Percentiles rank a stretch among this genome's conserved stretches.
Conservation (phyloP, 2,329 filamentous ascomycete genomes). For the Hortaea sp. region DNA sequence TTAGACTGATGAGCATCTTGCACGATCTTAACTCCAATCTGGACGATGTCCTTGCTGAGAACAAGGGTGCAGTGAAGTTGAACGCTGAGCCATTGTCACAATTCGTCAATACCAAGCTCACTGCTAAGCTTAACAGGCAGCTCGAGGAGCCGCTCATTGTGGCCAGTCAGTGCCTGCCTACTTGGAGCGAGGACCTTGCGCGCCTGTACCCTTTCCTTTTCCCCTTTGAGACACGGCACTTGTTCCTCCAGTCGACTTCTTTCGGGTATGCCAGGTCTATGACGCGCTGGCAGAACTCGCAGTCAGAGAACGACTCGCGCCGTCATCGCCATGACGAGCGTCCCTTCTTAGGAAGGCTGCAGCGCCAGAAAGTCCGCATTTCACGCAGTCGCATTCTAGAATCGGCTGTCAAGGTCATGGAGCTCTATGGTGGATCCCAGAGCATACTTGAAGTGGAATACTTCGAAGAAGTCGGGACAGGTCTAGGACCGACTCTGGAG, state of each 20-base stretch:
- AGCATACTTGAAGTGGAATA: constrained; percentile 97
- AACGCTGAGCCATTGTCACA: constrained; percentile 78
- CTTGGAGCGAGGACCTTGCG: constrained; percentile 91
- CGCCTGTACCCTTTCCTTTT: constrained; percentile 94
- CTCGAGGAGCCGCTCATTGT: constrained; percentile 94
- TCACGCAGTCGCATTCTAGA: constrained; percentile 90
- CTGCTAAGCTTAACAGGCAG: constrained; percentile 93
- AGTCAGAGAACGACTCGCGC: constrained; percentile 68
- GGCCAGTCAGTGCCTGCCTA: constrained; percentile 89
- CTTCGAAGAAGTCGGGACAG: constrained; percentile 96
- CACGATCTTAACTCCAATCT: constrained; percentile 90
- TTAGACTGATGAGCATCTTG: constrained; percentile 77
- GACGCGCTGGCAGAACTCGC: constrained; percentile 91
- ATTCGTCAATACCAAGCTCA: constrained; percentile 97
- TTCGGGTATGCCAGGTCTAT: constrained; percentile 97
- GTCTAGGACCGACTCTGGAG: constrained; percentile 86
- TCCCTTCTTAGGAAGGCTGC: constrained; percentile 80
- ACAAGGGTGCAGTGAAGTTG: constrained; percentile 53
- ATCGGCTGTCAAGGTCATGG: constrained; percentile 97
- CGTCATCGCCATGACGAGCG: constrained; percentile 76
- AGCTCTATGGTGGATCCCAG: constrained; percentile 91
- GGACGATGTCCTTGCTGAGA: constrained; percentile 77
- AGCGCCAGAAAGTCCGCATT: constrained; percentile 96
- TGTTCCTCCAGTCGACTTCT: constrained; percentile 95
- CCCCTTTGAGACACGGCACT: constrained; percentile 90